These are phyloP conservation scores for Orbilia quercus DNA, from an alignment of 2,329 filamentous ascomycete genomes.

Conservation along the genomic window DNA sequence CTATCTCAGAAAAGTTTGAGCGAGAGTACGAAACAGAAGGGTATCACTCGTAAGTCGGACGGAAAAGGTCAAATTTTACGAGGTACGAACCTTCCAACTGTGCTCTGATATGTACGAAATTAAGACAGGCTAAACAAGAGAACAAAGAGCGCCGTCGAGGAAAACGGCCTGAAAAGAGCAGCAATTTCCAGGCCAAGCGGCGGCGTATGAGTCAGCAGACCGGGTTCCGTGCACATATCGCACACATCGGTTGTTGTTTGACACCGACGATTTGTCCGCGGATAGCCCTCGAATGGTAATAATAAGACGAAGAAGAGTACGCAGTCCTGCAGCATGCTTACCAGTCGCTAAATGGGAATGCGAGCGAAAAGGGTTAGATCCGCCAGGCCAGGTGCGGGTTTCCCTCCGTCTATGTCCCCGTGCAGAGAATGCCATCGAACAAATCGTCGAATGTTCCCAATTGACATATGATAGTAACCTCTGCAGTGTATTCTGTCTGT, in stretches of 20 bases:
- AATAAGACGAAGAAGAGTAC: constrained; percentile 9
- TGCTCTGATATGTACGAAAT: background rate
- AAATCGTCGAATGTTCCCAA: constrained; percentile 6
- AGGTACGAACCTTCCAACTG: constrained; percentile 5
- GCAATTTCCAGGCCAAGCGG: constrained; percentile 6
- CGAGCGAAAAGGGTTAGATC: constrained; percentile 37
- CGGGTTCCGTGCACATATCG: background rate
- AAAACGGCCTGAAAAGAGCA: constrained; percentile 9
- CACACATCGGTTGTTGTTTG: constrained; percentile 30
- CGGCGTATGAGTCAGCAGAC: constrained; percentile 48
- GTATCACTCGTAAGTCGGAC: background rate
- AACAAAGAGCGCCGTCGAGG: no score
- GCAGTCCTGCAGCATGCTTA: constrained; percentile 33
- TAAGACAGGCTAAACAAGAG: constrained; percentile 13
- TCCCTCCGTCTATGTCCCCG: constrained; percentile 40
- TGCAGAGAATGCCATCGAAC: background rate
- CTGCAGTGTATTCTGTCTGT: no score
- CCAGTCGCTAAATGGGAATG: constrained; percentile 14
- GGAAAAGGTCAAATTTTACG: constrained; percentile 5
- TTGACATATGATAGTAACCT: no score
- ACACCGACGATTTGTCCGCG: constrained; percentile 22
- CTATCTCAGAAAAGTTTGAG: no score
- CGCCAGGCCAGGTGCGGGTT: background rate
- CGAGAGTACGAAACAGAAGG: background rate
- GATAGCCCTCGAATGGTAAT: background rate